Percentiles rank a stretch among this genome's conserved stretches.
Conservation (phyloP, 306 rosid genomes). For the Nissolia schottii region DNA sequence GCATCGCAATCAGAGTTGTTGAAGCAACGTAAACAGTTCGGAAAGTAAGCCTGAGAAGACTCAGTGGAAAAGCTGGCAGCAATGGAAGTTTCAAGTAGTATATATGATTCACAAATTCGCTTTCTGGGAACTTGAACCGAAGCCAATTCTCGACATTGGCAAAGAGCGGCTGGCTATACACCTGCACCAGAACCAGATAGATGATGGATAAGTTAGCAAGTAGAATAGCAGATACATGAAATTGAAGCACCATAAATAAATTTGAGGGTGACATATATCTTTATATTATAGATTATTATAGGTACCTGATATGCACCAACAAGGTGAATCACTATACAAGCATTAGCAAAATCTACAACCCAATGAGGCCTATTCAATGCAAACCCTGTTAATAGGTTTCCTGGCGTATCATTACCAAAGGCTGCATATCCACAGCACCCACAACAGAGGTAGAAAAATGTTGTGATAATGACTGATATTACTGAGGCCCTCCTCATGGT, state of each 20-base stretch:
- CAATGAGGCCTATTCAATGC: constrained; percentile 41
- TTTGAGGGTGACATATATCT: not conserved
- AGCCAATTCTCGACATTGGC: constrained; percentile 58
- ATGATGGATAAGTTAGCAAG: not conserved
- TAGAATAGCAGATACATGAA: not conserved
- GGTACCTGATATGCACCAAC: constrained; percentile 82
- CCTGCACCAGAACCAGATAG: constrained; percentile 37
- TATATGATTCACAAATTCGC: constrained; percentile 34
- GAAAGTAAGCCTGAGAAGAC: constrained; percentile 45
- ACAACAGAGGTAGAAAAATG: constrained; percentile 63
- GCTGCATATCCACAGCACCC: constrained; percentile 81
- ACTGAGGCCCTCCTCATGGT: constrained; percentile 61
- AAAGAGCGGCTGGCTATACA: constrained; percentile 64
- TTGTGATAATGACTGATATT: constrained; percentile 43
- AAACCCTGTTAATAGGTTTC: constrained; percentile 71
- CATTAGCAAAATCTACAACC: constrained; percentile 73
- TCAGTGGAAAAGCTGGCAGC: constrained; percentile 38
- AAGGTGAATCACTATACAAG: constrained; percentile 68
- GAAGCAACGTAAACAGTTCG: constrained; percentile 47
- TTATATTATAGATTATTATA: not conserved
- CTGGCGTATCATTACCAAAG: constrained; percentile 65
- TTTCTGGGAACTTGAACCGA: constrained; percentile 30
- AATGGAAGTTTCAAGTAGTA: constrained; percentile 40
- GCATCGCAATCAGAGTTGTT: constrained; percentile 48
- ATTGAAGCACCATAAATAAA: not conserved